phyloP scores from a whole-genome alignment of 108 stramenopile genomes.

The Craspedostauros australis region DNA sequence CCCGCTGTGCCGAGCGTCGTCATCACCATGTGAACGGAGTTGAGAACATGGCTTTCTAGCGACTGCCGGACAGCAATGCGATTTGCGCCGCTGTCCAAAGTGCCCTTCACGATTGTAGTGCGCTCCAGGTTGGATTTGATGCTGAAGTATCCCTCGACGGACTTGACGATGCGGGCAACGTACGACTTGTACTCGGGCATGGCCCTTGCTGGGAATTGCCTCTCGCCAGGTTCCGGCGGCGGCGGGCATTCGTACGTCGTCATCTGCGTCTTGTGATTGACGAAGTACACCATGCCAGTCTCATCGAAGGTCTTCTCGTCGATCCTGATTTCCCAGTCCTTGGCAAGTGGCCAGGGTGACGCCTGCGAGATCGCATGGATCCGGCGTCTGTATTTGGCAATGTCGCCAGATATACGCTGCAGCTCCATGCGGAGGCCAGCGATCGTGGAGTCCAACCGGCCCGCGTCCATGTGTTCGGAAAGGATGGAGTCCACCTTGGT shows the following conservation, averaged over 20 bases:
- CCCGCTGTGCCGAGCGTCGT: conserved; percentile 94
- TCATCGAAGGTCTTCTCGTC: conserved; percentile 60
- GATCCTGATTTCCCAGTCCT: conserved; percentile 90
- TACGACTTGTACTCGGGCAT: conserved; percentile 81
- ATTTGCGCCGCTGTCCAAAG: conserved; percentile 29
- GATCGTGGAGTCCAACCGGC: conserved; percentile 55
- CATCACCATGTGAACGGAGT: conserved; percentile 91
- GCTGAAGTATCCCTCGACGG: conserved; percentile 70
- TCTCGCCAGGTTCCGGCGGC: conserved; percentile 73
- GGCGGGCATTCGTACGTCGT: conserved; percentile 78
- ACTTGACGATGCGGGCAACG: conserved; percentile 55
- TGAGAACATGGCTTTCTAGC: conserved; percentile 78
- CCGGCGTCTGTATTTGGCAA: conserved; percentile 45
- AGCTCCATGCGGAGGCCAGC: conserved; percentile 62
- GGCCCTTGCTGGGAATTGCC: conserved; percentile 39
- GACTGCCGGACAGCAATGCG: conserved; percentile 44
- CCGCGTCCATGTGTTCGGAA: conserved; percentile 44
- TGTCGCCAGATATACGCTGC: conserved; percentile 47
- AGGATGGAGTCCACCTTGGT: conserved; percentile 65
- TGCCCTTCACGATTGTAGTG: conserved; percentile 43
- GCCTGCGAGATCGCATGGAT: conserved; percentile 66
- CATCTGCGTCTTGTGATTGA: conserved; percentile 77
- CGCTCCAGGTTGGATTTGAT: conserved; percentile 60
- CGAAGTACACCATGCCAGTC: conserved; percentile 59
- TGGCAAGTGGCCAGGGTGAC: conserved; percentile 61